Evolutionary conservation across 2,329 filamentous ascomycete species (phyloP), one percentile per base, ranked within the genome.

Genomic region (Penicillium sp.): DNA sequence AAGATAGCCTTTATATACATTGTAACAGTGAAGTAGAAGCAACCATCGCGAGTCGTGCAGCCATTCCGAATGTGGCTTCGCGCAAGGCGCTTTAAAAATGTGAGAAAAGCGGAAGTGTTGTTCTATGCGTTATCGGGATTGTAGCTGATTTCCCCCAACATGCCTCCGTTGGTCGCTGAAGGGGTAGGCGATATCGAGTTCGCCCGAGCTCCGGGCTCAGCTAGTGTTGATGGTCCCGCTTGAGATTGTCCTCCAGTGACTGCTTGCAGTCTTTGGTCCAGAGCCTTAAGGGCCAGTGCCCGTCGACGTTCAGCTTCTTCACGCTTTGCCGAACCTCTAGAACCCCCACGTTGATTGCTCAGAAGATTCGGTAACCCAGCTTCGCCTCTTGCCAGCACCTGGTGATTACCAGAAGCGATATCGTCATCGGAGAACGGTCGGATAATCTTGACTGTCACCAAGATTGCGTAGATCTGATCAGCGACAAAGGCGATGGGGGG

Each of bases 261-360:
- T n/a, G 91, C 89, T 72, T 94, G 90, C 48, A 99, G 79, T 60
- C 94, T 83, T 76, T 97, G 92, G 73, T 99, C 94, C 51, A 99
- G 78, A 3, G 92, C 93, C 70, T 93, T 93, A 52, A 99, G 81
- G 1, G 94, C 94, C 61, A 99, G 77, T 0, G 92, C 92, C 62
- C 94, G 84, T 70, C 94, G 85, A 62, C 94, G 81, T 78, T 97
- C 94, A 0, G 93, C 93, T 74, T 97, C 94, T 46, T 94, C 93
- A 55, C 92, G 86, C 46, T 92, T 90, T 48, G 87, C 86, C 5
- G 80, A 82, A 19, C 81, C 82, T 51, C 75, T 65, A 44, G 54
- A 73, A 11, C 75, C 75, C 11, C 68, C 73, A 28, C 77, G 72
- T 47, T 77, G 76, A 43, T 74, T 77, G 64, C 80, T 83, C 71